Evolutionary conservation across 441 rosid species (phyloP).

Genomic region (Metrosideros polymorpha): DNA sequence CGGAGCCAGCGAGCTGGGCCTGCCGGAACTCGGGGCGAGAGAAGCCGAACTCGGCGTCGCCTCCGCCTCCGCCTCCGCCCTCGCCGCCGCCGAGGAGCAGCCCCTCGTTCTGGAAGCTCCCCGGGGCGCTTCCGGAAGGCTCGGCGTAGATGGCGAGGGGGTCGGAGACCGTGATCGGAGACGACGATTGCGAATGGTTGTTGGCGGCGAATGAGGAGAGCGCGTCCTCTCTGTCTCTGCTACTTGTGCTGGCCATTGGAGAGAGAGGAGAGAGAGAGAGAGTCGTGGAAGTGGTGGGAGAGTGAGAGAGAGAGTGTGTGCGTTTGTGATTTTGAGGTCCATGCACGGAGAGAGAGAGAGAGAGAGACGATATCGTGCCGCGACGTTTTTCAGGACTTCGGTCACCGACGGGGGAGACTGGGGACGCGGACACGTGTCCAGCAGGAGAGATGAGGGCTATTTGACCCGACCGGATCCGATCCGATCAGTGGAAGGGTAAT

Average conservation of each 20-base stretch:
- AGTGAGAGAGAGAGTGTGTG: background rate
- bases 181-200: conserved; percentile 39
- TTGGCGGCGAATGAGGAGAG: conserved; percentile 49
- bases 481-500: no score
- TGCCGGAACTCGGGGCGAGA: conserved; percentile 70
- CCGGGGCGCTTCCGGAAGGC: conserved; percentile 58
- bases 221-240: conserved; percentile 51
- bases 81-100: conserved; percentile 28
- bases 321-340: no score
- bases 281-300: background rate
- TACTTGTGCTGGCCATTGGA: conserved; percentile 45
- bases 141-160: conserved; percentile 16
- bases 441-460: background rate
- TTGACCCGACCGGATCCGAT: no score
- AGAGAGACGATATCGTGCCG: background rate
- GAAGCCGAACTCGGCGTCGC: conserved; percentile 74
- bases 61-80: conserved; percentile 7
- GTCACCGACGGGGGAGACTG: background rate
- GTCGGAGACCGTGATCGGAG: conserved; percentile 9
- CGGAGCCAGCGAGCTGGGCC: conserved; percentile 62
- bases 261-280: background rate
- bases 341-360: background rate
- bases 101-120: conserved; percentile 77
- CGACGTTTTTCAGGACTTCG: background rate
- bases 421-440: background rate